A percentile compares a stretch with the other conserved stretches of the same genome.
Conservation (phyloP, 2,329 filamentous ascomycete genomes). For the Ophiostoma novo-ulmi region DNA sequence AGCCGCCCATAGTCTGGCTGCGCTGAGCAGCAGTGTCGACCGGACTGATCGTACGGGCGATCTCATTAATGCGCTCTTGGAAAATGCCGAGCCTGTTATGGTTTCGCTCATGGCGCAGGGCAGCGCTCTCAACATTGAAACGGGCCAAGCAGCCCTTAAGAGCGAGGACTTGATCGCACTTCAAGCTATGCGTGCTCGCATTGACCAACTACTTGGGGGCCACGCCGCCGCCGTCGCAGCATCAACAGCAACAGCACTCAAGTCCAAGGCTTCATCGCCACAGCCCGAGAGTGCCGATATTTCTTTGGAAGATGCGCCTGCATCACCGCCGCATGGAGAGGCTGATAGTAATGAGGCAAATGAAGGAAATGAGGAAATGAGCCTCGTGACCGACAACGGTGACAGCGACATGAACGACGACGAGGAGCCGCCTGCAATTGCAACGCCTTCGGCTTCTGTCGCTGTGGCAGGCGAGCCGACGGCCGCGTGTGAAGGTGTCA, state of each 20-base stretch:
- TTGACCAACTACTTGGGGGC: conserved; percentile 32
- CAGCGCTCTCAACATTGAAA: conserved; percentile 41
- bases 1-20: conserved; percentile 55
- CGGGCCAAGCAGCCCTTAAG: conserved; percentile 35
- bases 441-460: conserved; percentile 23
- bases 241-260: too few species aligned
- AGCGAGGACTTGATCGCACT: conserved; percentile 43
- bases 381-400: conserved; percentile 28
- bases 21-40: conserved; percentile 19
- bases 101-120: conserved; percentile 47
- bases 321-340: conserved; percentile 1
- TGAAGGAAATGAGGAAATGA: conserved; percentile 24
- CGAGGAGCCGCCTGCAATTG: conserved; percentile 24
- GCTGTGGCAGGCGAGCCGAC: conserved; percentile 4
- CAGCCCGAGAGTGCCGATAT: conserved; percentile 12
- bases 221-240: not conserved
- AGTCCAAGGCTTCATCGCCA: not conserved
- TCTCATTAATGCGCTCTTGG: conserved; percentile 57
- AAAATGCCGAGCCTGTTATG: conserved; percentile 42
- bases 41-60: conserved; percentile 38
- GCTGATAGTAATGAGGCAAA: conserved; percentile 13
- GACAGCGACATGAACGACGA: conserved; percentile 27
- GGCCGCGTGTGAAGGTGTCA: not conserved
- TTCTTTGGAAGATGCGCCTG: conserved; percentile 20
- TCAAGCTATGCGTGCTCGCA: conserved; percentile 42